Conservation (phyloP, 1,284 basidiomycete species). For the Exobasidium cylindrosporum region DNA sequence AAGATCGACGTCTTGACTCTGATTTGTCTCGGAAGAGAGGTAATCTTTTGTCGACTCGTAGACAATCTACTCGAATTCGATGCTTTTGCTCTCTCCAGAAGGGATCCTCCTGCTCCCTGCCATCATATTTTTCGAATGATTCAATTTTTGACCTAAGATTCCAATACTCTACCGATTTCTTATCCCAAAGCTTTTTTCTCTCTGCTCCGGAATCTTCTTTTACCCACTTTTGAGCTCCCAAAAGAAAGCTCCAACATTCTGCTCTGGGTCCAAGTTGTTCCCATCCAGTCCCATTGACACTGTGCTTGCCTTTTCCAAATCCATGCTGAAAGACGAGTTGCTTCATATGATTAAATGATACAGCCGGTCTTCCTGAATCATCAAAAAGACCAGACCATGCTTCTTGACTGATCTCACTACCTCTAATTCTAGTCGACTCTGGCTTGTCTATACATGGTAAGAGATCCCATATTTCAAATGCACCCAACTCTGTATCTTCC, state of each 20-base stretch:
- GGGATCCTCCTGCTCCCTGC: constrained; percentile 11
- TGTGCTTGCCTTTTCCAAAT: constrained; percentile 17
- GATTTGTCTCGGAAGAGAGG: constrained; percentile 67
- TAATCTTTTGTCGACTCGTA: constrained; percentile 90
- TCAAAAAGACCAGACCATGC: constrained; percentile 41
- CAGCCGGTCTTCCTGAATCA: constrained; percentile 20
- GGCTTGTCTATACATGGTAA: constrained; percentile 12
- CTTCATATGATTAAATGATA: constrained; percentile 23
- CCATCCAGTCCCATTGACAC: constrained; percentile 3
- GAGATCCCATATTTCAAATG: constrained; percentile 37
- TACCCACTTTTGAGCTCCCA: constrained; percentile 70
- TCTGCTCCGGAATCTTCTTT: constrained; percentile 58
- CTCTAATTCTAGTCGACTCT: neutral
- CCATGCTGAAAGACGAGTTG: constrained; percentile 42
- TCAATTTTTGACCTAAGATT: constrained; percentile 17
- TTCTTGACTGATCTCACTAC: constrained; percentile 19
- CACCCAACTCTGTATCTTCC: constrained; percentile 35
- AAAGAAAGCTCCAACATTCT: constrained; percentile 79
- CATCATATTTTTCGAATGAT: constrained; percentile 16
- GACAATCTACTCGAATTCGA: constrained; percentile 90
- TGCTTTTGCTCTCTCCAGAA: constrained; percentile 65
- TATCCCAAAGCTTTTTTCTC: constrained; percentile 28
- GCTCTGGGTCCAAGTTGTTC: constrained; percentile 21
- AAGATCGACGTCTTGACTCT: neutral
- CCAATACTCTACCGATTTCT: constrained; percentile 26